Percentiles rank a stretch among this genome's conserved stretches.
These are phyloP conservation scores for Eimeria tenella DNA, from an alignment of 169 alveolate genomes.

Conservation along the genomic window DNA sequence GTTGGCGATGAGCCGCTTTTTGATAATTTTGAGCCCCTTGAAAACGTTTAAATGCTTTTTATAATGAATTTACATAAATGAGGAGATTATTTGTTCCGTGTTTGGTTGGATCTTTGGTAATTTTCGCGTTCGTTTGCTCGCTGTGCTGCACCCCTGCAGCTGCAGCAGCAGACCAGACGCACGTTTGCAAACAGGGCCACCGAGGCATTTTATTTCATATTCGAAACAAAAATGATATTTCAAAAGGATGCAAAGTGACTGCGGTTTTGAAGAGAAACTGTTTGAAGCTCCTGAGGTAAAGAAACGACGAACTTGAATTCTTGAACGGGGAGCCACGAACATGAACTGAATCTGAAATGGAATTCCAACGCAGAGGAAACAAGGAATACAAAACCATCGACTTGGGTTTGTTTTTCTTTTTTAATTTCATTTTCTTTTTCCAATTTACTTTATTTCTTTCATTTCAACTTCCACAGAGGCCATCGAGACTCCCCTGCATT, in stretches of 20 bases:
- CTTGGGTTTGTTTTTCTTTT: conserved; percentile 51
- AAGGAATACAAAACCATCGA: conserved; percentile 39
- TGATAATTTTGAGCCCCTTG: too few species aligned
- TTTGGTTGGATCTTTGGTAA: neutral
- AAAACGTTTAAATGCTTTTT: neutral
- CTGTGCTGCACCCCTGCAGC: neutral
- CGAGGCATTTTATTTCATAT: conserved; percentile 68
- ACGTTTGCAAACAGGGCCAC: conserved; percentile 65
- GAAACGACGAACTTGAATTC: neutral
- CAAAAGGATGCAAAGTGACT: conserved; percentile 73
- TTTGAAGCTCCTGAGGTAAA: conserved; percentile 57
- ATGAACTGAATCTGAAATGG: neutral
- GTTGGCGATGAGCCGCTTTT: too few species aligned
- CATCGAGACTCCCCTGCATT: conserved; percentile 77
- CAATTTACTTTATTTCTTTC: too few species aligned
- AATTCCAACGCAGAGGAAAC: conserved; percentile 47
- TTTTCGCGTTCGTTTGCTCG: neutral
- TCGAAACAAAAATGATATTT: neutral
- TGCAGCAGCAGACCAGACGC: neutral
- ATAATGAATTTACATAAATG: neutral
- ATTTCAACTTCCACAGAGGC: neutral
- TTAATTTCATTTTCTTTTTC: neutral
- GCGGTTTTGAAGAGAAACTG: conserved; percentile 57
- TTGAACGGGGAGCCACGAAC: neutral
- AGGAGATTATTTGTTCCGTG: neutral